Conservation (phyloP, 2,329 filamentous ascomycete genomes). For the Huntiella decipiens region DNA sequence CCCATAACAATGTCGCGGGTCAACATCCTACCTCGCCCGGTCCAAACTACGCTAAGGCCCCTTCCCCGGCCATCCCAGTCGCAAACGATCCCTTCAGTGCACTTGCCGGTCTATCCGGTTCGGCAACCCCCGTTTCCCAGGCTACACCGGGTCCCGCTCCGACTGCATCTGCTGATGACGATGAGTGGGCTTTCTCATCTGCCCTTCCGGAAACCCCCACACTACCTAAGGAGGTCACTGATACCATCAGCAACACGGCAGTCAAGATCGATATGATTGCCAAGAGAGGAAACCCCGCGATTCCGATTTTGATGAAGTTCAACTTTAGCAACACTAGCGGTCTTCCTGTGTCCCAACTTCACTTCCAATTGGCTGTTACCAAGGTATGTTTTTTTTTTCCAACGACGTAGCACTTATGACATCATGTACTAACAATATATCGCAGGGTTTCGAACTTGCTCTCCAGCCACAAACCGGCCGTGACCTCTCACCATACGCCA, state of each 20-base stretch:
- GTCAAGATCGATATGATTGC: slow-evolving; percentile 59
- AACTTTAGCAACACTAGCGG: slow-evolving; percentile 68
- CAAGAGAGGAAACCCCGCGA: slow-evolving; percentile 24
- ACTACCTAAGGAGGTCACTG: slow-evolving; percentile 41
- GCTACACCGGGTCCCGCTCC: slow-evolving; percentile 15
- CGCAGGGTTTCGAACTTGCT: slow-evolving; percentile 58
- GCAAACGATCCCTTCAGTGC: slow-evolving; percentile 32
- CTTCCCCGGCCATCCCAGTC: slow-evolving; percentile 17
- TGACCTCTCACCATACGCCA: slow-evolving; percentile 52
- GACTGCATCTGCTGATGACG: slow-evolving; percentile 38
- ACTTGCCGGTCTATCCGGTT: slow-evolving; percentile 18
- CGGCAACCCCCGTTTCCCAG: slow-evolving; percentile 15
- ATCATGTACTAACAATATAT: slow-evolving; percentile 4
- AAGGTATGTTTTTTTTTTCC: slow-evolving; percentile 39
- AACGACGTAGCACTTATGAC: neutral
- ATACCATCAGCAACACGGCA: slow-evolving; percentile 48
- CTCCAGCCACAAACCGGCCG: slow-evolving; percentile 75
- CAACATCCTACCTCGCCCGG: slow-evolving; percentile 20
- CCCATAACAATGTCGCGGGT: slow-evolving; percentile 37
- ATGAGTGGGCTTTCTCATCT: slow-evolving; percentile 89
- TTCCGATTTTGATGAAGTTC: slow-evolving; percentile 49
- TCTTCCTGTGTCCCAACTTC: slow-evolving; percentile 56
- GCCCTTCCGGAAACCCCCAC: slow-evolving; percentile 45
- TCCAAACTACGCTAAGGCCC: slow-evolving; percentile 30
- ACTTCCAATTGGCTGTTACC: slow-evolving; percentile 83